Conservation (phyloP, 2,329 filamentous ascomycete species). For the Microthyrium microscopicum region DNA sequence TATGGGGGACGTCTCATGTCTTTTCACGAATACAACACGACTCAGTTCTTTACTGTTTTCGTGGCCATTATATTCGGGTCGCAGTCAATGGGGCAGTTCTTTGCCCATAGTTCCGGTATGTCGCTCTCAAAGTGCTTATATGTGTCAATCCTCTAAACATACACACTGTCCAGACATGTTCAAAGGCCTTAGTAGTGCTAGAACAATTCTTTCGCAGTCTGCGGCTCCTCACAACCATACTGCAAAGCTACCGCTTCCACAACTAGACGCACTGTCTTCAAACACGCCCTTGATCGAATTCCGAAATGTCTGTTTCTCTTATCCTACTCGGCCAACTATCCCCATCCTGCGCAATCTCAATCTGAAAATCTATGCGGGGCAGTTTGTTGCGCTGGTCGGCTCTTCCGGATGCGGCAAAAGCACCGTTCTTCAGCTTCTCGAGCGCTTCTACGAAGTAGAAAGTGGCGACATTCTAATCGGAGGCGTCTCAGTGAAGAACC, state of each 20-base stretch:
- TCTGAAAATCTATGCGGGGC: slow-evolving; percentile 19
- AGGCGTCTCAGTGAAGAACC: slow-evolving; percentile 58
- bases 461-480: slow-evolving; percentile 64
- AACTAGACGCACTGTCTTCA: too few species aligned
- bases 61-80: slow-evolving; percentile 52
- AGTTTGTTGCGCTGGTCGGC: slow-evolving; percentile 26
- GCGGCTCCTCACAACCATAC: too few species aligned
- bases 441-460: slow-evolving; percentile 57
- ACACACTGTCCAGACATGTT: too few species aligned
- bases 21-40: slow-evolving; percentile 28
- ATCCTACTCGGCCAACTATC: slow-evolving; percentile 23
- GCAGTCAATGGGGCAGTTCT: slow-evolving; percentile 49
- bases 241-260: too few species aligned
- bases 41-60: slow-evolving; percentile 41
- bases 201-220: too few species aligned
- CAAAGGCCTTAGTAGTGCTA: too few species aligned
- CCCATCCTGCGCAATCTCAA: slow-evolving; percentile 21
- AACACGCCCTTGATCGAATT: too few species aligned
- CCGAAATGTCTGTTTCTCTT: slow-evolving; percentile 23
- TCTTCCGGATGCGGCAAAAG: slow-evolving; percentile 26
- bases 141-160: too few species aligned
- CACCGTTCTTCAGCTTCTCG: slow-evolving; percentile 22
- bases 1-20: slow-evolving; percentile 46
- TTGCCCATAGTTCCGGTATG: too few species aligned
- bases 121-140: too few species aligned